These are phyloP conservation scores for Senna siamea DNA, from an alignment of 306 rosid species.

Conservation along the genomic window DNA sequence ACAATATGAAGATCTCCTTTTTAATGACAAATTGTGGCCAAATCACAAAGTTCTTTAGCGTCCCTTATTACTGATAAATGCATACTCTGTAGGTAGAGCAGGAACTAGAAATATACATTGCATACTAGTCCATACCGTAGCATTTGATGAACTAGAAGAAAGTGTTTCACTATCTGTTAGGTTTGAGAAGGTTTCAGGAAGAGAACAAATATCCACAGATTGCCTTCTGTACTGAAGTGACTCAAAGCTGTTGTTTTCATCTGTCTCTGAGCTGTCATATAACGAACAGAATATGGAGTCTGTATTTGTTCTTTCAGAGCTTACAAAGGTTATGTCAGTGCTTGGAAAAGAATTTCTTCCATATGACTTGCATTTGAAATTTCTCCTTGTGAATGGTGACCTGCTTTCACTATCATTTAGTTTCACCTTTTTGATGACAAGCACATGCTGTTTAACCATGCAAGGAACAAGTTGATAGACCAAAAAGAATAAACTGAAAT, in stretches of 20 bases:
- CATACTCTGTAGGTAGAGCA: background rate
- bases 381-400: conserved; percentile 74
- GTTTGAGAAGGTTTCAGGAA: conserved; percentile 59
- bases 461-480: background rate
- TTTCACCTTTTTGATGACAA: conserved; percentile 5
- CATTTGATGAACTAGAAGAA: conserved; percentile 45
- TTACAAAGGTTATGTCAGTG: conserved; percentile 62
- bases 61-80: background rate
- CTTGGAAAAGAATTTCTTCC: conserved; percentile 45
- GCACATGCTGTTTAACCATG: background rate
- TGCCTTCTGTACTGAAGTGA: conserved; percentile 45
- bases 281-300: conserved; percentile 41
- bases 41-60: background rate
- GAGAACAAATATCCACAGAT: conserved; percentile 50
- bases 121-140: conserved; percentile 50
- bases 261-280: conserved; percentile 51
- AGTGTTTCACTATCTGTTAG: conserved; percentile 63
- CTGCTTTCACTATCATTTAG: conserved; percentile 48
- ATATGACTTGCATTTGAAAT: conserved; percentile 47
- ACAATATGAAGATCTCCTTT: background rate
- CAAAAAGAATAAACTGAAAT: background rate
- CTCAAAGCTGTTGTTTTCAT: conserved; percentile 61
- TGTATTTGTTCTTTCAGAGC: conserved; percentile 59
- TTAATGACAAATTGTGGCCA: background rate
- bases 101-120: conserved; percentile 14